Conservation (phyloP, 345 rosid species). For the Kernera saxatilis region DNA sequence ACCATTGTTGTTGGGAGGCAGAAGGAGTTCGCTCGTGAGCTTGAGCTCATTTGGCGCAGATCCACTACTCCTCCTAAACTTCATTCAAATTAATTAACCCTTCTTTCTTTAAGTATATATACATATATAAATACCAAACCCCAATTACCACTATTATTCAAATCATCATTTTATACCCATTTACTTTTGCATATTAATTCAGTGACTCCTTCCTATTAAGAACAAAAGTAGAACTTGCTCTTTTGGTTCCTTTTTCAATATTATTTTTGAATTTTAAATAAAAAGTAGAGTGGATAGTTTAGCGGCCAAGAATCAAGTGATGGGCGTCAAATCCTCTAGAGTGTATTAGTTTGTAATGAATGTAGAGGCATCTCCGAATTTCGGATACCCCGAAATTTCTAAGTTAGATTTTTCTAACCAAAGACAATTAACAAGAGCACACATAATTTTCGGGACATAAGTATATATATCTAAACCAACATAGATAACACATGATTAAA, state of each 20-base stretch:
- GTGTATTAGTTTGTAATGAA: neutral
- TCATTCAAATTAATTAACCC: slow-evolving; percentile 2
- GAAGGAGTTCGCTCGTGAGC: slow-evolving; percentile 73
- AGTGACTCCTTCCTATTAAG: neutral
- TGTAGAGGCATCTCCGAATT: neutral
- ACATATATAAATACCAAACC: slow-evolving; percentile 10
- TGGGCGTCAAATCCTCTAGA: neutral
- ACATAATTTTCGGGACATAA: too few relatives aligned
- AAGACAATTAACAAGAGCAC: neutral
- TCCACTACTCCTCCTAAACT: slow-evolving; percentile 26
- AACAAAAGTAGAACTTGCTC: neutral
- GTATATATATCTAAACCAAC: too few relatives aligned
- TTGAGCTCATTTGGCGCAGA: slow-evolving; percentile 69
- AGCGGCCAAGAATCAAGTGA: neutral
- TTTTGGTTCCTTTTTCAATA: neutral
- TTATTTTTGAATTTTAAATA: neutral
- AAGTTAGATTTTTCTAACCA: neutral
- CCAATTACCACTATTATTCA: slow-evolving; percentile 12
- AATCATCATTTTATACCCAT: slow-evolving; percentile 15
- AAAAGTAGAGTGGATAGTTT: neutral
- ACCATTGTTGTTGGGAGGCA: slow-evolving; percentile 92
- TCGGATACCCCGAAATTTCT: neutral
- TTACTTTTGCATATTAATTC: neutral
- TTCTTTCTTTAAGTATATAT: slow-evolving; percentile 17
- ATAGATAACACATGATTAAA: neutral